Evolutionary conservation across 2,329 filamentous ascomycete genomes (phyloP), one percentile per base, ranked within the genome.

Genomic region (Laburnicola sp.): DNA sequence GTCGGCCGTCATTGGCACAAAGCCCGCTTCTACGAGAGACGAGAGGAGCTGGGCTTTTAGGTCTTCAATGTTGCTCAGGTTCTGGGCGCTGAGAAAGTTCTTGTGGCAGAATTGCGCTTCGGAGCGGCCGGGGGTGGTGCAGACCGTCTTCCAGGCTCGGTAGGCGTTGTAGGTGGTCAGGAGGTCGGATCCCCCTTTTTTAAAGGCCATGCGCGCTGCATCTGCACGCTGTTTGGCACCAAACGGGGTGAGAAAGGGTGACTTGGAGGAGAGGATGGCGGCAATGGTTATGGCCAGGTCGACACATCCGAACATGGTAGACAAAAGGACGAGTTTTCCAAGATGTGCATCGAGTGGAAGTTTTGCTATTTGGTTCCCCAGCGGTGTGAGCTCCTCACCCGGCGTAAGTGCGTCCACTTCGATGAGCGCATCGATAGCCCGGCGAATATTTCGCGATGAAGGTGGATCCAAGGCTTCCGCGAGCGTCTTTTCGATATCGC

Each of bases 121-220:
- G 42, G 88, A 90, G 40, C 83, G 80, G 6, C 82, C 80, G 0
- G 85, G 82, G 0, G 85, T 84, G 59, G 84, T 84, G 71, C 90
- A 95, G 3, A 92, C 85, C 49, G 86, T 85, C 66, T 89, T 92
- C 94, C 94, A 99, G 2, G 89, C 82, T 41, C 84, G 78, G 72
- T 99, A 99, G 1, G 94, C 94, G 68, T 97, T 96, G 76, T 96
- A 97, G 1, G 91, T 83, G 0, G 94, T 97, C 8, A 97, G 78
- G 0, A 97, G 80, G 69, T 99, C 94, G 0, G 94, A 97, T 70
- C 97, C 91, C 22, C 90, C 84, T 62, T 88, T 85, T 56, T 88
- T 87, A 76, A 96, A 99, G 3, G 83, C 83, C 51, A 88, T 81
- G 2, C 90, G 84, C 0, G 90, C 88, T 22, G 86, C 84, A 60